Conservation (phyloP, 2,329 filamentous ascomycete species). For the Neofusicoccum laricinum region DNA sequence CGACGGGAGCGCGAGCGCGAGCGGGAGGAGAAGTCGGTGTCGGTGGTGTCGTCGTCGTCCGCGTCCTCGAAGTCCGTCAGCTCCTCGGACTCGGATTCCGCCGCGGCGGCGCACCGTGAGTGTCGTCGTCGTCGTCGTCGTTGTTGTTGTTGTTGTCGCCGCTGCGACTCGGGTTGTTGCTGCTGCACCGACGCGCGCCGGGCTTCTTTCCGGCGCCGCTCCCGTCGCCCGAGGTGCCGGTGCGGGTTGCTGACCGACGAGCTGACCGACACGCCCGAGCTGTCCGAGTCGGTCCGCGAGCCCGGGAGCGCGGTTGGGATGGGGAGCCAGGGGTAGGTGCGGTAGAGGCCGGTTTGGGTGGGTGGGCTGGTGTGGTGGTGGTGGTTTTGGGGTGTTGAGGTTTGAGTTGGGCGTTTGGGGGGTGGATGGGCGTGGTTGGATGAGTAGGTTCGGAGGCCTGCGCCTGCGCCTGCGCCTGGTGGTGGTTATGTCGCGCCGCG, state of each 20-base stretch:
- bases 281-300: background rate
- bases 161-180: too few species aligned
- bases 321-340: background rate
- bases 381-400: background rate
- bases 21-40: background rate
- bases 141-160: too few species aligned
- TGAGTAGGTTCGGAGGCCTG: too few species aligned
- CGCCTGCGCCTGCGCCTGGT: too few species aligned
- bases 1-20: background rate
- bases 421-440: too few species aligned
- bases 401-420: background rate
- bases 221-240: background rate
- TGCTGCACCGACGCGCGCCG: background rate
- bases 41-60: background rate
- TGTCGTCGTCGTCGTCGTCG: background rate
- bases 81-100: background rate
- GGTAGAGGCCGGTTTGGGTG: background rate
- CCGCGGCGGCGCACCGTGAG: too few species aligned
- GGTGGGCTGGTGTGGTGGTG: background rate
- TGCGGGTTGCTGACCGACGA: background rate
- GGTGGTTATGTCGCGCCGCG: background rate
- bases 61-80: background rate
- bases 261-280: background rate
- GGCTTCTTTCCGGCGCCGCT: background rate
- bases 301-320: background rate